Base-by-base conservation (phyloP, 2,329 filamentous ascomycete species). In the Trichoderma asperellum region DNA sequence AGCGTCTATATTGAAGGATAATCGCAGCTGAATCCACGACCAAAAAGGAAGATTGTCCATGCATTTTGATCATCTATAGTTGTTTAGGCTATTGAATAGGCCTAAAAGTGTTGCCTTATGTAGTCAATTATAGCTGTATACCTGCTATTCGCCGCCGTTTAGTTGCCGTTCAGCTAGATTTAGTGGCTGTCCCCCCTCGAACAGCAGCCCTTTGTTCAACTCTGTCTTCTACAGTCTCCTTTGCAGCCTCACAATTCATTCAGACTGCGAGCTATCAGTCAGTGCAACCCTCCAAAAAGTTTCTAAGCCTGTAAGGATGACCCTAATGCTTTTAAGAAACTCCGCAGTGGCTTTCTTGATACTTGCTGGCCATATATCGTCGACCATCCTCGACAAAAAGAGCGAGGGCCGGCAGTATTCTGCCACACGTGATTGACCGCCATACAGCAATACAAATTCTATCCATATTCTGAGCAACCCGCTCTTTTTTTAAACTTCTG, bases 351-450 rank as follows among this genome's bases (percentile, higher is more conserved):
- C 24, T 24, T 21, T 43, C 2, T 24, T 29, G 6, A 32, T 10
- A 34, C 29, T 24, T 64, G 61, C 52, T 56, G 24, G 14, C 35
- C 18, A 32, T 16, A 43, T 43, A 56, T 43, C 18, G 11, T 43
- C 55, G 49, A 11, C 18, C 49, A 52, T 56, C 61, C 52, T 64
- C 61, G 49, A 64, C 35, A 5, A 43, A 7, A 12, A 16, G 34
- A 49, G 55, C 24, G 40, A 35, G 7, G 35, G 12, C 24, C 0
- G 35, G 35, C 24, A 64, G n/a, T 24, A 24, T 32, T 37, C 49
- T 56, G 34, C 61, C 61, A 18, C 61, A 64, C 61, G 61, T 64
- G 61, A 64, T 64, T 56, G 16, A n/a, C 37, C 61, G 52, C 61
- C 52, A 29, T 35, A 56, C 49, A 43, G 10, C 32, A 32, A 32